Evolutionary conservation across 1,139 yeast species (phyloP).

Genomic region (Meyerozyma athensensis): DNA sequence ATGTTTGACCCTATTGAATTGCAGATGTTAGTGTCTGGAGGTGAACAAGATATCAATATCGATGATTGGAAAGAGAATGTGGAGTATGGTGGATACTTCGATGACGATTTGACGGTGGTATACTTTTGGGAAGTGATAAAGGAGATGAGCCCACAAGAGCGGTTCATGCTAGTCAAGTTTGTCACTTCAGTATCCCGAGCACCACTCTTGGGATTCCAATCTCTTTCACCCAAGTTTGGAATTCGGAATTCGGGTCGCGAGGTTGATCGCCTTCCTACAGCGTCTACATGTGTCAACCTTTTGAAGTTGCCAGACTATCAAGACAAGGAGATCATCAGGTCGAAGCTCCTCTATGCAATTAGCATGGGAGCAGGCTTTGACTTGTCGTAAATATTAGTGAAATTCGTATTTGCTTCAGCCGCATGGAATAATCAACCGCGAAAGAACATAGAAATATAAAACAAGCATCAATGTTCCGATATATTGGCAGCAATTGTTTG

Average conservation of each 20-base stretch:
- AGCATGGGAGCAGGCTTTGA: slow-evolving; percentile 84
- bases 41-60: slow-evolving; percentile 59
- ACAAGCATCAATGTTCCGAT: no score
- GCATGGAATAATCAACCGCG: neutral
- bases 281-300: slow-evolving; percentile 89
- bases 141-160: slow-evolving; percentile 61
- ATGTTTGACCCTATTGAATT: slow-evolving; percentile 83
- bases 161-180: slow-evolving; percentile 66
- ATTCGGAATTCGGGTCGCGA: slow-evolving; percentile 67
- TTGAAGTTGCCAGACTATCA: slow-evolving; percentile 80
- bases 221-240: slow-evolving; percentile 74
- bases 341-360: slow-evolving; percentile 72
- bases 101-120: slow-evolving; percentile 50
- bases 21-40: slow-evolving; percentile 84
- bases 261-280: slow-evolving; percentile 66
- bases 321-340: slow-evolving; percentile 50
- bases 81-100: slow-evolving; percentile 63
- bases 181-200: slow-evolving; percentile 91
- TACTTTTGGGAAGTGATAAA: slow-evolving; percentile 73
- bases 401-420: neutral
- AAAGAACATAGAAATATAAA: no score
- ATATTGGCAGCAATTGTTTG: no score
- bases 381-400: slow-evolving; percentile 40
- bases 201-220: slow-evolving; percentile 80
- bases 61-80: slow-evolving; percentile 62